Evolutionary conservation across 1,139 yeast genomes (phyloP), one percentile per base, ranked within the genome.

Genomic region (Candida albicans): DNA sequence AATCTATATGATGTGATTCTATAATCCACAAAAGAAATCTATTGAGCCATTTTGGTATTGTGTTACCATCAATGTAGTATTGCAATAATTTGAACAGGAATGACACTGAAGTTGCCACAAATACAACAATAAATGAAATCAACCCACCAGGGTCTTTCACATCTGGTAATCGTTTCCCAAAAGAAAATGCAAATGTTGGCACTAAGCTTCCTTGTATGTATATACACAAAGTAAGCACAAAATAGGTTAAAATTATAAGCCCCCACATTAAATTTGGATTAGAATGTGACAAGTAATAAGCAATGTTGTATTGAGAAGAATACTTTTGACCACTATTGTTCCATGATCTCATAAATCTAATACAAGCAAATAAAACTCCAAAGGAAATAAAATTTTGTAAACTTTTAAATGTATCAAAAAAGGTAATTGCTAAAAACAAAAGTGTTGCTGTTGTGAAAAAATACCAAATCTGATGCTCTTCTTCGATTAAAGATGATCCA

Each of bases 381-480:
- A 75, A 56, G 9, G 52, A 47, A 3, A 11, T 22, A 1, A 45
- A 35, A 5, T 46, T 44, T 13, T 35, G 15, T 4, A 30, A 31
- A 7, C 18, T 40, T 22, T 34, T 32, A 12, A 48, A 44, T 2
- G 49, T 43, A 24, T 49, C 48, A 28, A 48, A 50, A 11, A 44
- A 44, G 39, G 48, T 46, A 33, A 41, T 43, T 28, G 52, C 51
- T 35, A 50, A 59, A 33, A 42, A 59, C 22, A 35, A 43, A 18
- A 45, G 47, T 12, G 52, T 58, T 39, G 73, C 41, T 0, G 80
- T 65, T 0, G 79, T 67, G 13, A 82, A 70, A 76, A 93, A 85
- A 87, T 96, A 93, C 99, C 99, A 93, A 12, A 90, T 65, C 59
- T 90, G 97, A 58, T 93, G 96, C 57, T 93, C 99, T 61, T 93